Conservation (phyloP, 2,329 filamentous ascomycete species). For the Saccharata proteae region DNA sequence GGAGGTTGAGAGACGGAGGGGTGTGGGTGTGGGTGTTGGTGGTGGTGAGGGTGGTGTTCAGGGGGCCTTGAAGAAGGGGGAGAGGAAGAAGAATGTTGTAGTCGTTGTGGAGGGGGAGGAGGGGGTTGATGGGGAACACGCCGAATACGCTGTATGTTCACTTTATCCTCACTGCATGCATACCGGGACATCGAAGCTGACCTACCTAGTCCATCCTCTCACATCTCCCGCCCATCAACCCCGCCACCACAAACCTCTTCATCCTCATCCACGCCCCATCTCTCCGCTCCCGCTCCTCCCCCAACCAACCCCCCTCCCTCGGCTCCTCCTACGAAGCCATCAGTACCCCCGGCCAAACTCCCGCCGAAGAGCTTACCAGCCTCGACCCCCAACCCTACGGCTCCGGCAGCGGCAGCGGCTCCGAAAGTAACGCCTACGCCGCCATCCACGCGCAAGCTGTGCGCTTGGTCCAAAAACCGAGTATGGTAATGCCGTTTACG, state of each 20-base stretch:
- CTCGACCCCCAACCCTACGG: slow-evolving; percentile 35
- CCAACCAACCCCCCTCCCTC: slow-evolving; percentile 44
- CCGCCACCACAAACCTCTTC: slow-evolving; percentile 64
- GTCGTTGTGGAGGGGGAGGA: slow-evolving; percentile 50
- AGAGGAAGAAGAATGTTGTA: slow-evolving; percentile 58
- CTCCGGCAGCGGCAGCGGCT: slow-evolving; percentile 17
- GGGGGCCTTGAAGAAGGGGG: too few relatives aligned
- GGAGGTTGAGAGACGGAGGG: slow-evolving; percentile 56
- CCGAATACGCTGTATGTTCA: slow-evolving; percentile 53
- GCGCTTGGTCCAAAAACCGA: slow-evolving; percentile 68
- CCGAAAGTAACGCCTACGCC: slow-evolving; percentile 43
- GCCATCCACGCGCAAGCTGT: slow-evolving; percentile 71
- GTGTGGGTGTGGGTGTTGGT: too few relatives aligned
- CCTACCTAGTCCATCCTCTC: slow-evolving; percentile 55
- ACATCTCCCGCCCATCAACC: slow-evolving; percentile 69
- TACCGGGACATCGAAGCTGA: neutral
- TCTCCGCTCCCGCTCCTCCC: slow-evolving; percentile 41
- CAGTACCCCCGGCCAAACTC: slow-evolving; percentile 52
- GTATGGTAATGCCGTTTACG: slow-evolving; percentile 80
- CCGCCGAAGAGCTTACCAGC: slow-evolving; percentile 44
- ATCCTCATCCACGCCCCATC: slow-evolving; percentile 80
- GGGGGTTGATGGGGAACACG: slow-evolving; percentile 4
- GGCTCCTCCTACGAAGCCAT: slow-evolving; percentile 84
- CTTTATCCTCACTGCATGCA: too few relatives aligned
- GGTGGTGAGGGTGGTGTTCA: too few relatives aligned